These are phyloP conservation scores for Tripterygium wilfordii DNA, from an alignment of 177 flowering plant genomes.

Conservation along the genomic window DNA sequence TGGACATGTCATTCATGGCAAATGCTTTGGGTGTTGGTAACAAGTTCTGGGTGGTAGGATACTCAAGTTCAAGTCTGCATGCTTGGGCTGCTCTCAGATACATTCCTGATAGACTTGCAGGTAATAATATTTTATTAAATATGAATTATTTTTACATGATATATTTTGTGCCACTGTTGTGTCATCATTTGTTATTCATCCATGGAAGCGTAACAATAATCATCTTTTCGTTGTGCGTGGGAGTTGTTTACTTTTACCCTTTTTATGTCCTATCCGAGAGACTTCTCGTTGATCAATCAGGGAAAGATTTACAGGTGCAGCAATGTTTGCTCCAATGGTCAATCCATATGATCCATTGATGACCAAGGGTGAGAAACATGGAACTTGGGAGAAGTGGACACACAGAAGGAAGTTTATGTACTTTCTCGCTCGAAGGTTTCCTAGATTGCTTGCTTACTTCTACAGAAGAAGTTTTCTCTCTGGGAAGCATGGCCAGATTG, in stretches of 20 bases:
- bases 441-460: constrained; percentile 53
- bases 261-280: not conserved
- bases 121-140: constrained; percentile 35
- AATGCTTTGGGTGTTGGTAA: constrained; percentile 53
- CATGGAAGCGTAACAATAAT: too few relatives aligned
- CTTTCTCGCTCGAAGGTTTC: constrained; percentile 70
- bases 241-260: too few relatives aligned
- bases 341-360: constrained; percentile 88
- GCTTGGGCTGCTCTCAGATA: constrained; percentile 88
- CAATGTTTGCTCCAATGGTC: constrained; percentile 72
- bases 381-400: constrained; percentile 71
- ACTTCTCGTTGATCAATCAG: too few relatives aligned
- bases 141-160: not conserved
- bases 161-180: too few relatives aligned
- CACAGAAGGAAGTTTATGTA: constrained; percentile 63
- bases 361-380: constrained; percentile 71
- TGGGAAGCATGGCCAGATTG: constrained; percentile 68
- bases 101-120: constrained; percentile 75
- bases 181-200: too few relatives aligned
- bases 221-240: too few relatives aligned
- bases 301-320: constrained; percentile 83
- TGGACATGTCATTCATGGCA: constrained; percentile 64
- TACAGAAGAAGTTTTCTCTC: constrained; percentile 73
- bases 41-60: constrained; percentile 86
- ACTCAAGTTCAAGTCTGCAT: constrained; percentile 79